These are phyloP conservation scores for Nannizziopsis arthrosporioides DNA, from an alignment of 2,329 filamentous ascomycete genomes.

Conservation along the genomic window DNA sequence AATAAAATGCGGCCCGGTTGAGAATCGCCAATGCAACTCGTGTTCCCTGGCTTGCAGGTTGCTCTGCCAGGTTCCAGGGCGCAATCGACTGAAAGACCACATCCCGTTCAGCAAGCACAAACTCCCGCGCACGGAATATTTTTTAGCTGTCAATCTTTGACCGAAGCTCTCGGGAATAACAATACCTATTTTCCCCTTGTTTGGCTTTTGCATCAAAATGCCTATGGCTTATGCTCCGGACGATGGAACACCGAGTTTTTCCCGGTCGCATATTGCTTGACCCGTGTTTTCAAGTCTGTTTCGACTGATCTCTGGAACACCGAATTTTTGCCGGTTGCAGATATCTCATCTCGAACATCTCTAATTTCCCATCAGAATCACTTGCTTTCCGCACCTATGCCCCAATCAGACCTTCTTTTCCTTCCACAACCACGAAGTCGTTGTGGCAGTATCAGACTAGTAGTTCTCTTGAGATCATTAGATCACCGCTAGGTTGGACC, in stretches of 20 bases:
- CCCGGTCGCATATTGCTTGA: slow-evolving; percentile 10
- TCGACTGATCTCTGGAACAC: slow-evolving; percentile 4
- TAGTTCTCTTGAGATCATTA: too few relatives aligned
- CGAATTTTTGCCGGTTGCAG: slow-evolving; percentile 10
- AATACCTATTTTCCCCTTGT: not conserved
- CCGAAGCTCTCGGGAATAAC: too few relatives aligned
- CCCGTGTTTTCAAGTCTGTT: not conserved
- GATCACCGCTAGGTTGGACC: too few relatives aligned
- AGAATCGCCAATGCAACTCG: slow-evolving; percentile 5
- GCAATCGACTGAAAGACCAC: too few relatives aligned
- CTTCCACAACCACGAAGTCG: too few relatives aligned
- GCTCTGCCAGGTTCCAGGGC: too few relatives aligned
- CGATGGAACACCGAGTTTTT: slow-evolving; percentile 8
- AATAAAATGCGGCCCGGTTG: not conserved
- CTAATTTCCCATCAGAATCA: not conserved
- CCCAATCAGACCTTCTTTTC: too few relatives aligned
- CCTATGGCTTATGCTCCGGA: slow-evolving; percentile 4
- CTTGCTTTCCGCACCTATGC: not conserved
- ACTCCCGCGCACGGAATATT: too few relatives aligned
- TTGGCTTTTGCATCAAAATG: not conserved
- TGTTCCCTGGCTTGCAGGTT: too few relatives aligned
- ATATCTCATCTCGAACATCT: not conserved
- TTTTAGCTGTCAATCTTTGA: too few relatives aligned
- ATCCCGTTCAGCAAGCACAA: too few relatives aligned
- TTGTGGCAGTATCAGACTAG: too few relatives aligned